A percentile compares a stretch with the other conserved stretches of the same genome.
phyloP scores from a whole-genome alignment of 495 filamentous ascomycete genomes.

The Hypomontagnella monticulosa region DNA sequence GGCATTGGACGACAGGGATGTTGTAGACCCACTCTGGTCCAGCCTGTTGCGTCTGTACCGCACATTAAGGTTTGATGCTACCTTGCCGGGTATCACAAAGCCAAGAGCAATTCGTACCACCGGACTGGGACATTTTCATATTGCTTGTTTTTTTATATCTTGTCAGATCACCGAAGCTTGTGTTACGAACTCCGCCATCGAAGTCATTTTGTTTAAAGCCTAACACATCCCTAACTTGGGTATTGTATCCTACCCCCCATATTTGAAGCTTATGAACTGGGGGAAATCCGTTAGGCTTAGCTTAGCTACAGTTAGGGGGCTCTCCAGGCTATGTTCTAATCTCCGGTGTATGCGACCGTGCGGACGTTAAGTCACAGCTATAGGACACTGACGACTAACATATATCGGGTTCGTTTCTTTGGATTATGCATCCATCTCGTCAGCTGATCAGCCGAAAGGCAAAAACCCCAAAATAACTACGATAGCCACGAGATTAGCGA shows the following conservation, averaged over 20 bases:
- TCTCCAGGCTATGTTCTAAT: neutral
- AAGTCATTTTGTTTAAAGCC: neutral
- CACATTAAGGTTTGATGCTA: slow-evolving; percentile 7
- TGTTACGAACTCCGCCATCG: slow-evolving; percentile 1
- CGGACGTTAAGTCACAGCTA: neutral
- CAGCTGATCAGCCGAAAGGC: neutral
- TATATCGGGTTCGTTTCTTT: neutral
- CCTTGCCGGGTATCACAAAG: slow-evolving; percentile 15
- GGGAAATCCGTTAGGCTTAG: too few relatives aligned
- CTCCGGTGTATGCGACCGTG: neutral
- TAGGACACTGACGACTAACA: neutral
- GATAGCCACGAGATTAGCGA: slow-evolving; percentile 30
- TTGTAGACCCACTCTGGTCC: neutral
- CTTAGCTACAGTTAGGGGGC: neutral
- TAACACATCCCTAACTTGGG: neutral
- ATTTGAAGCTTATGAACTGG: too few relatives aligned
- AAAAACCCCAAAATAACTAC: slow-evolving; percentile 25
- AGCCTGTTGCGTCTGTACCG: slow-evolving; percentile 2
- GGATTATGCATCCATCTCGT: neutral
- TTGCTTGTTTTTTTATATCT: slow-evolving; percentile 13
- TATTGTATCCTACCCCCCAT: too few relatives aligned
- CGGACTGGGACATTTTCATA: slow-evolving; percentile 18
- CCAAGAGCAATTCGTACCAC: slow-evolving; percentile 18
- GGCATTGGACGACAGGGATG: slow-evolving; percentile 25
- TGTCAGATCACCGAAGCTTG: slow-evolving; percentile 1